These are phyloP conservation scores for Thermochaetoides dissita DNA, from an alignment of 2,329 filamentous ascomycete species.

Conservation along the genomic window DNA sequence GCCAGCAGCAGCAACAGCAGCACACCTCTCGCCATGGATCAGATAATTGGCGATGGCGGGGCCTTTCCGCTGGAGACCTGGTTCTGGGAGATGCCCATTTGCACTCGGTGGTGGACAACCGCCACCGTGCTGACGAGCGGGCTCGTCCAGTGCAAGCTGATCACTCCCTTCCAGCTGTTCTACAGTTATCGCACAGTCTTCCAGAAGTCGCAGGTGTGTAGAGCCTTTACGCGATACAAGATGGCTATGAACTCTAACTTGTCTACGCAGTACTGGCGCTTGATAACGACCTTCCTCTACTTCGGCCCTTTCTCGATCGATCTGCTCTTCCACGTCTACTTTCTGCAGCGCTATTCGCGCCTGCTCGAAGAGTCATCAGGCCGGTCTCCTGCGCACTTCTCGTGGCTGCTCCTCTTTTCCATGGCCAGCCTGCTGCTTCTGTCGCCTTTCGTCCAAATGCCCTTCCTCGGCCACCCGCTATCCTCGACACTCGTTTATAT, in stretches of 20 bases:
- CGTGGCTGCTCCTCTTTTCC: conserved; percentile 83
- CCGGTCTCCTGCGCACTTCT: conserved; percentile 81
- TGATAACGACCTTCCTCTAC: conserved; percentile 94
- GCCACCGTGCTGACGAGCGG: conserved; percentile 78
- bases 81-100: conserved; percentile 98
- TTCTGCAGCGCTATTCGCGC: conserved; percentile 88
- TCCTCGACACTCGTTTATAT: conserved; percentile 94
- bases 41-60: conserved; percentile 44
- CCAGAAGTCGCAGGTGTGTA: conserved; percentile 69
- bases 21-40: conserved; percentile 32
- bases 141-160: conserved; percentile 81
- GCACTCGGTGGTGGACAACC: conserved; percentile 93
- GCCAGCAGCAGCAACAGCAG: background rate
- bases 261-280: conserved; percentile 68
- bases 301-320: conserved; percentile 91
- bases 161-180: conserved; percentile 90
- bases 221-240: background rate
- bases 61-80: conserved; percentile 80
- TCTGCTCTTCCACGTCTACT: conserved; percentile 95
- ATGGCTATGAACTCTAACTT: conserved; percentile 5
- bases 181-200: conserved; percentile 92
- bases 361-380: conserved; percentile 92
- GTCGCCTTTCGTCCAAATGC: conserved; percentile 78
- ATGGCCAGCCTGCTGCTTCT: conserved; percentile 65
- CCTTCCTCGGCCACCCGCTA: conserved; percentile 85